Evolutionary conservation across 2,329 filamentous ascomycete genomes (phyloP).

Genomic region (Monosporascus sp.): DNA sequence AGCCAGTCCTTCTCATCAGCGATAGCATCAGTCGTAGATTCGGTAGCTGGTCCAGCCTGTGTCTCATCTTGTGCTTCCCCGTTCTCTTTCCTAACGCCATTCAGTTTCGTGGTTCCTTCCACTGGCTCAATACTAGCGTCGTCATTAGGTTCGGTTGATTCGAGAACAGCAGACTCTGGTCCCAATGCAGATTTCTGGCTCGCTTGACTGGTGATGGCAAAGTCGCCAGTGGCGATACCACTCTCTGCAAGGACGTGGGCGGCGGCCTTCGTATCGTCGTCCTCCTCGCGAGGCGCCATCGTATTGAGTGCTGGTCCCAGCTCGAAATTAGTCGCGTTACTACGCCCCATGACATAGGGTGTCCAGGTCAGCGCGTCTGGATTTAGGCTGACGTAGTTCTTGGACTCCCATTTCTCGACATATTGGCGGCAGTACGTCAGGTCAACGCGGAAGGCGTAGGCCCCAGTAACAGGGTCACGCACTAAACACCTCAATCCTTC

Average conservation of each 20-base stretch:
- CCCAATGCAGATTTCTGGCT: slow-evolving; percentile 26
- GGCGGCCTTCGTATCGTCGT: slow-evolving; percentile 40
- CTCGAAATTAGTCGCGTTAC: slow-evolving; percentile 76
- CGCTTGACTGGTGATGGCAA: slow-evolving; percentile 14
- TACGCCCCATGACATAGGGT: slow-evolving; percentile 91
- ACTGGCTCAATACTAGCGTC: slow-evolving; percentile 12
- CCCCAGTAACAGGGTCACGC: slow-evolving; percentile 78
- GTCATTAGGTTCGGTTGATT: slow-evolving; percentile 35
- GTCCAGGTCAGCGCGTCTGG: slow-evolving; percentile 84
- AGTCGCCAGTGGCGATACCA: slow-evolving; percentile 26
- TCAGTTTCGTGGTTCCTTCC: slow-evolving; percentile 15
- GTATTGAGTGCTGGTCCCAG: slow-evolving; percentile 75
- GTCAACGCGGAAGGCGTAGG: slow-evolving; percentile 87
- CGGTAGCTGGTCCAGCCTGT: slow-evolving; percentile 7
- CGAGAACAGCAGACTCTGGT: slow-evolving; percentile 24
- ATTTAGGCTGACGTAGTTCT: slow-evolving; percentile 81
- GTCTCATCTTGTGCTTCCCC: slow-evolving; percentile 12
- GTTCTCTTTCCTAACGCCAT: slow-evolving; percentile 21
- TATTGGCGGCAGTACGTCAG: slow-evolving; percentile 81
- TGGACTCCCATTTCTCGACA: slow-evolving; percentile 81
- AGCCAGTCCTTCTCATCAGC: slow-evolving; percentile 38
- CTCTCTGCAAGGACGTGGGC: slow-evolving; percentile 24
- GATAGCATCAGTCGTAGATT: slow-evolving; percentile 15
- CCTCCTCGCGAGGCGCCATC: slow-evolving; percentile 80
- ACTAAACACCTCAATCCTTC: slow-evolving; percentile 87